Conservation (phyloP, 495 filamentous ascomycete species). For the Podospora australis region DNA sequence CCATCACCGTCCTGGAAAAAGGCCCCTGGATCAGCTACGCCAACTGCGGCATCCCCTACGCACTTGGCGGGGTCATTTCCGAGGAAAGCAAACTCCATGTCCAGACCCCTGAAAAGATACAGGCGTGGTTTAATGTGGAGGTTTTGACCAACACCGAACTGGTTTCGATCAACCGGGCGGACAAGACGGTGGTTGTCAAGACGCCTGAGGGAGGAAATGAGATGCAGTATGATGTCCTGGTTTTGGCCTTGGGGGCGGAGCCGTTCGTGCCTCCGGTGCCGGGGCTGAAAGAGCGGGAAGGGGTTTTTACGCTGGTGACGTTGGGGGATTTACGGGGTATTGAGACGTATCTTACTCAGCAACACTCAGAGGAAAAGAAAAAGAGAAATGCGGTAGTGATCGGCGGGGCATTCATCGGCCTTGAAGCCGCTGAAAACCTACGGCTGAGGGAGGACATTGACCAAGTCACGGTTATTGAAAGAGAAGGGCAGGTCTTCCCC, state of each 20-base stretch:
- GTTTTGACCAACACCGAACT: constrained; percentile 19
- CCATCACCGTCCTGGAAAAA: constrained; percentile 30
- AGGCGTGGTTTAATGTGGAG: constrained; percentile 23
- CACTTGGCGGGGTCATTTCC: constrained; percentile 23
- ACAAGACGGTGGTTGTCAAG: background rate
- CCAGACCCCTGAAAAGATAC: constrained; percentile 20
- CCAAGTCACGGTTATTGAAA: constrained; percentile 22
- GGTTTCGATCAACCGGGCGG: constrained; percentile 6
- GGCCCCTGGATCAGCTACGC: constrained; percentile 28
- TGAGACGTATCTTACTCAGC: constrained; percentile 16
- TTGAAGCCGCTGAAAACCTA: constrained; percentile 29
- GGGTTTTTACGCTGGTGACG: constrained; percentile 28
- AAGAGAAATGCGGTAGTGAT: constrained; percentile 18
- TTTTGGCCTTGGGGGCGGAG: constrained; percentile 23
- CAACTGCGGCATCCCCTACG: constrained; percentile 33
- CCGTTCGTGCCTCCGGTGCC: constrained; percentile 14
- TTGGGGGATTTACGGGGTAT: constrained; percentile 21
- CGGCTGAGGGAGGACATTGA: constrained; percentile 6
- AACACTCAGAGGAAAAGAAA: background rate
- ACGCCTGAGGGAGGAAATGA: background rate
- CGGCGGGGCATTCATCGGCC: constrained; percentile 29
- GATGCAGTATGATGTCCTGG: constrained; percentile 24
- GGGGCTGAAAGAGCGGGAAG: constrained; percentile 6
- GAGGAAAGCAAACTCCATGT: constrained; percentile 18
- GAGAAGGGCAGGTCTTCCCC: constrained; percentile 22